Evolutionary conservation across 805 yeast species (phyloP).

Genomic region (Zygosaccharomyces rouxii): DNA sequence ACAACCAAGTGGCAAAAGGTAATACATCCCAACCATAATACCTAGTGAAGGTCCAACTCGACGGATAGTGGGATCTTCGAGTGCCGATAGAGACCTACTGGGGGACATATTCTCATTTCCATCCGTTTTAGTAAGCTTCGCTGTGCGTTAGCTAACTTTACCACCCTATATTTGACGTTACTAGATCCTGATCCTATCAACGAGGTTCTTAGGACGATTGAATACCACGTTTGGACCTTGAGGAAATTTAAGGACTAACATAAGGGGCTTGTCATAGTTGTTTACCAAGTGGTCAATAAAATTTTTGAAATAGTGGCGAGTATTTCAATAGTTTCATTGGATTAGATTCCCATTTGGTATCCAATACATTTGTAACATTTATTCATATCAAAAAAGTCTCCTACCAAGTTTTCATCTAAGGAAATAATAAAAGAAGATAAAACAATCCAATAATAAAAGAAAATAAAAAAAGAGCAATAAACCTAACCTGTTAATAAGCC

Average conservation of each 20-base stretch:
- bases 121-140: slow-evolving; percentile 12
- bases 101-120: slow-evolving; percentile 11
- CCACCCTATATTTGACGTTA: slow-evolving; percentile 3
- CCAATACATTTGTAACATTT: slow-evolving; percentile 1
- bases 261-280: neutral
- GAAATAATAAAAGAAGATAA: neutral
- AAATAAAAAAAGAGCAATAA: slow-evolving; percentile 1
- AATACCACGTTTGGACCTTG: neutral
- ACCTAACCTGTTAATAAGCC: slow-evolving; percentile 4
- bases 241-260: neutral
- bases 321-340: neutral
- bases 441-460: neutral
- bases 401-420: neutral
- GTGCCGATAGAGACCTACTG: slow-evolving; percentile 14
- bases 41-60: neutral
- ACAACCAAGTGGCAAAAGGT: slow-evolving; percentile 14
- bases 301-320: slow-evolving; percentile 4
- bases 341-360: slow-evolving; percentile 3
- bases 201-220: slow-evolving; percentile 4
- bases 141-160: slow-evolving; percentile 5
- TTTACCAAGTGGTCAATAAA: slow-evolving; percentile 1
- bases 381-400: neutral
- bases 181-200: neutral
- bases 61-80: slow-evolving; percentile 7
- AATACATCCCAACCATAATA: neutral